Base-by-base conservation (phyloP, 2,329 filamentous ascomycete genomes). In the Hymenoscyphus repandus region DNA sequence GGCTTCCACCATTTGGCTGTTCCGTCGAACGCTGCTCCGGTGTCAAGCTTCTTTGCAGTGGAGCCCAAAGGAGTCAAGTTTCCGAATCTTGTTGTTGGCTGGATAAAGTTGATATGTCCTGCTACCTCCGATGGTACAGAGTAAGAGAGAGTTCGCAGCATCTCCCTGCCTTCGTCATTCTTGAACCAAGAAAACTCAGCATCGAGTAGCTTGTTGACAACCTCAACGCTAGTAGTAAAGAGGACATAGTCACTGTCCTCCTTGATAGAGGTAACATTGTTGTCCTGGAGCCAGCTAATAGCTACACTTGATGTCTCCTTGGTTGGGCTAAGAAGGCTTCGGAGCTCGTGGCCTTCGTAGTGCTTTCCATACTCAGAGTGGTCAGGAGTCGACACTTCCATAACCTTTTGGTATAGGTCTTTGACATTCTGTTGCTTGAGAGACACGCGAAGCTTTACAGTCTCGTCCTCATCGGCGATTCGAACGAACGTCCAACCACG, bases 341-440 rank as follows among this genome's bases (percentile, higher is more conserved):
- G 69, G 48, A 75, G 67, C 33, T 74, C 70, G 13, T 68, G 64
- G 36, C 69, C 65, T 38, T 69, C 69, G 55, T 74, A 70, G 59
- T 77, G 75, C 51, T 75, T 62, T 22, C 76, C 76, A 54, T 79
- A 78, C 18, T 68, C 65, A 3, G 68, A 55, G 51, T 71, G 65
- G 6, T 69, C 70, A 1, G 76, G 76, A 0, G 74, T 74, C 11
- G 75, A 77, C 46, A 69, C 61, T 34, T 65, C 62, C 47, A 58
- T 41, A 18, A 58, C 39, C 42, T 57, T 53, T 11, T 58, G 45
- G n/a, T 55, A 57, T 32, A 58, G 52, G 30, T 45, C 38, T 20
- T 58, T 52, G 27, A 58, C 49, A 53, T 58, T 58, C 31, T 58
- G 56, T 32, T 58, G 54, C 39, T 57, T 58, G 9, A 58, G 54